Base-by-base conservation (phyloP, 2,329 filamentous ascomycete genomes). In the Cladophialophora chaetospira region DNA sequence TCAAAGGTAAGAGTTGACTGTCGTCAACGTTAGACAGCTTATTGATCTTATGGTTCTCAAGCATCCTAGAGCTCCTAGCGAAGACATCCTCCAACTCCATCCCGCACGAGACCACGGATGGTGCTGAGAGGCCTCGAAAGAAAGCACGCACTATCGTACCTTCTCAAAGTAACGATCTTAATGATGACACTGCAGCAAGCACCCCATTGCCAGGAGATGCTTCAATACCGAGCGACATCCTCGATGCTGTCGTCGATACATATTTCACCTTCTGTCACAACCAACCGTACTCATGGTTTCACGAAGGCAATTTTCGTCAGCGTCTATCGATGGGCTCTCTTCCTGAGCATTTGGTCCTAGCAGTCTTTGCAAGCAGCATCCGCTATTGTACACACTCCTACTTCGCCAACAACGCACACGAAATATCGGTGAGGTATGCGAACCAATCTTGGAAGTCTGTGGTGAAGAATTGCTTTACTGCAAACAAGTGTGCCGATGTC, bases 241-340 rank as follows among this genome's bases (percentile, higher is more conserved):
- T 55, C 23, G 28, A 19, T 21, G 11, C 38, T 10, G 21, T 45
- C 25, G 42, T 68, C 21, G 65, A 69, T 50, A 66, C 66, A 3
- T 75, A 70, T 48, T 75, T 75, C 50, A 23, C 36, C 10, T 68
- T 65, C 44, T 69, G 66, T 21, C 72, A 75, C 35, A 72, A 72
- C 31, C 70, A 73, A 33, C 72, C 72, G 1, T 75, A 75, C 55
- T 71, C 66, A 0, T 73, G 69, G 50, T 73, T 75, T 57, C 70
- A 73, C 29, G 71, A 74, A 46, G 45, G 38, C 0, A 66, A 58
- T 1, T 74, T 75, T 47, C 67, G 71, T 4, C 60, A 64, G 6
- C 63, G 62, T 21, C 54, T 73, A 1, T 56, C 67, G 5, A 57
- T 53, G 5, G 61, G 61, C 2, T n/a, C 26, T 5, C 23, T 73